Percentiles rank a stretch among this genome's conserved stretches.
Evolutionary conservation across 1,284 basidiomycete species (phyloP).

Genomic region (Caloboletus firmus): DNA sequence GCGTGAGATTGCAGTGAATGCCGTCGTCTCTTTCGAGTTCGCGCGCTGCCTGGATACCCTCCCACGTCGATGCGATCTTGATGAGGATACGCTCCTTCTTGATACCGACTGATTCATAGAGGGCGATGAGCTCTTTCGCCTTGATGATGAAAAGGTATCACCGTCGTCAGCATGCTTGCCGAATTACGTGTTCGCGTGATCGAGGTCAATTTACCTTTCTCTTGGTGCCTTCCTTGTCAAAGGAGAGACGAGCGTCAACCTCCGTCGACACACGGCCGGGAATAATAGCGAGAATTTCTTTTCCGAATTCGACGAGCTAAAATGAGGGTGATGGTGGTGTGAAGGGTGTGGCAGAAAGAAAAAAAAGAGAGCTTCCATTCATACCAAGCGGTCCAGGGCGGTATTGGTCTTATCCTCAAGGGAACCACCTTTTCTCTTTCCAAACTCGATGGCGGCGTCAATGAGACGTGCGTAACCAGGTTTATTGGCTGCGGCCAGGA

Average conservation of each 20-base stretch:
- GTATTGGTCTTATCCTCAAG: slow-evolving; percentile 70
- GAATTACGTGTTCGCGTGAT: slow-evolving; percentile 16
- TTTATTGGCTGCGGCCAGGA: slow-evolving; percentile 93
- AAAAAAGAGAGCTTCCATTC: slow-evolving; percentile 31
- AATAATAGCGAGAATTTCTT: slow-evolving; percentile 93
- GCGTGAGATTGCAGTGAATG: slow-evolving; percentile 99
- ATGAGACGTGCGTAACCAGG: slow-evolving; percentile 84
- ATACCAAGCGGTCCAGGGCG: slow-evolving; percentile 86
- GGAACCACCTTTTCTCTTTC: slow-evolving; percentile 78
- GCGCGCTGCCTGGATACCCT: slow-evolving; percentile 98
- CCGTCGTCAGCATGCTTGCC: slow-evolving; percentile 14
- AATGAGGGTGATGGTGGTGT: slow-evolving; percentile 13
- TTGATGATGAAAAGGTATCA: slow-evolving; percentile 33
- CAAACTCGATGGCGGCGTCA: slow-evolving; percentile 80
- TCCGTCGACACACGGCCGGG: slow-evolving; percentile 99
- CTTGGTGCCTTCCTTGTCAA: slow-evolving; percentile 92
- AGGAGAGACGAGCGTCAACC: slow-evolving; percentile 96
- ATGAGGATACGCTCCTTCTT: slow-evolving; percentile 93
- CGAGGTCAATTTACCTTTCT: slow-evolving; percentile 57
- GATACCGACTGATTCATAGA: slow-evolving; percentile 92
- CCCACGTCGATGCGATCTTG: slow-evolving; percentile 99
- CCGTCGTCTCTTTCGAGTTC: slow-evolving; percentile 90
- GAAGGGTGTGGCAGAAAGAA: slow-evolving; percentile 1
- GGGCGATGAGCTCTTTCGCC: slow-evolving; percentile 90
- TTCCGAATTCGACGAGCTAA: slow-evolving; percentile 96